These are phyloP conservation scores for Emydomyces testavorans DNA, from an alignment of 2,329 filamentous ascomycete species.

Conservation along the genomic window DNA sequence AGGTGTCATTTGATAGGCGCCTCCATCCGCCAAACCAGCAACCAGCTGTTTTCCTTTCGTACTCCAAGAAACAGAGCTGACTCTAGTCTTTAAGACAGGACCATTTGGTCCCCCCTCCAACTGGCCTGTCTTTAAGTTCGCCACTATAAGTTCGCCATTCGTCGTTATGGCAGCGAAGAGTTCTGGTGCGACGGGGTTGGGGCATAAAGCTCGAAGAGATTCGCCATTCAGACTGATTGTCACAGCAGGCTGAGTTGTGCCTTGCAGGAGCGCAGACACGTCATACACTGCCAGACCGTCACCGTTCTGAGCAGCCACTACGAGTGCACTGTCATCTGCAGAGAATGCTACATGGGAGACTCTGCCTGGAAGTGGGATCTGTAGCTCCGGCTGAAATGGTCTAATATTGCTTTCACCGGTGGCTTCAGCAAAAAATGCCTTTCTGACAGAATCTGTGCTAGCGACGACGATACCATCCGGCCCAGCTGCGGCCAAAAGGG, in stretches of 20 bases:
- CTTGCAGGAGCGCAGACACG: constrained; percentile 54
- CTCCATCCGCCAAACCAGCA: constrained; percentile 71
- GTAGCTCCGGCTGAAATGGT: constrained; percentile 60
- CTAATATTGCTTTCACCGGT: constrained; percentile 53
- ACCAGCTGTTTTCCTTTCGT: constrained; percentile 84
- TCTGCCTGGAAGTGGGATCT: constrained; percentile 58
- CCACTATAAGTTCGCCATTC: constrained; percentile 71
- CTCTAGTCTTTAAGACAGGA: constrained; percentile 56
- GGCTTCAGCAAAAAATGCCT: constrained; percentile 54
- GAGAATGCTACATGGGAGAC: constrained; percentile 86
- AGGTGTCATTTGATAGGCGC: constrained; percentile 70
- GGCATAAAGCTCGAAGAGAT: constrained; percentile 59
- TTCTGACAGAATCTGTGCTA: constrained; percentile 64
- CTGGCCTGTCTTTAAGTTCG: constrained; percentile 59
- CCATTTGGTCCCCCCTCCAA: constrained; percentile 51
- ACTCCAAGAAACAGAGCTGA: constrained; percentile 84
- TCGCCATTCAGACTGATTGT: constrained; percentile 67
- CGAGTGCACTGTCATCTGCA: constrained; percentile 72
- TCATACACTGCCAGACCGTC: constrained; percentile 78
- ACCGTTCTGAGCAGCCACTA: constrained; percentile 69
- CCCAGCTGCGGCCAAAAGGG: constrained; percentile 75
- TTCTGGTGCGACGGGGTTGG: constrained; percentile 57
- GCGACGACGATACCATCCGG: constrained; percentile 68
- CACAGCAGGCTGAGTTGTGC: constrained; percentile 56
- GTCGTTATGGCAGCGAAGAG: constrained; percentile 70